Conservation (phyloP, 257 asterid genomes). For the Perilla frutescens region DNA sequence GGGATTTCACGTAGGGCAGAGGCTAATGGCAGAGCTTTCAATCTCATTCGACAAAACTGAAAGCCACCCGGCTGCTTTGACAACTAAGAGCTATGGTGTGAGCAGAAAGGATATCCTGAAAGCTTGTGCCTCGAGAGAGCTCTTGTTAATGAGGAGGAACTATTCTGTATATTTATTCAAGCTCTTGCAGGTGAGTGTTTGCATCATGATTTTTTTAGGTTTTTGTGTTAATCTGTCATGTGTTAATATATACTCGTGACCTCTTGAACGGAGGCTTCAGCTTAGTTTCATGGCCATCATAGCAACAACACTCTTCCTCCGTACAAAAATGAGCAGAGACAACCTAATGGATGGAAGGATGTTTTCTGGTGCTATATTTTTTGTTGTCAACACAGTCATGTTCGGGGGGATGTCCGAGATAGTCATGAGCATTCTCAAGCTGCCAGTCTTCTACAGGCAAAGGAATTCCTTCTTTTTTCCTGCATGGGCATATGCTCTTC, state of each 20-base stretch:
- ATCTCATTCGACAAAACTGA: conserved; percentile 45
- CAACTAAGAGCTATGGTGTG: conserved; percentile 46
- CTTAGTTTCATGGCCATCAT: conserved; percentile 36
- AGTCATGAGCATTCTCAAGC: conserved; percentile 36
- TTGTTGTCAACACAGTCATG: conserved; percentile 9
- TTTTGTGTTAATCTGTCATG: background rate
- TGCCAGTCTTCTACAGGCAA: conserved; percentile 58
- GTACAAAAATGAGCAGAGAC: conserved; percentile 46
- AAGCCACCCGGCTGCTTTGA: conserved; percentile 56
- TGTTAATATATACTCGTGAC: background rate
- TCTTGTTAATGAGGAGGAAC: conserved; percentile 54
- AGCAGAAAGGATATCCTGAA: conserved; percentile 47
- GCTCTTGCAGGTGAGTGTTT: conserved; percentile 38
- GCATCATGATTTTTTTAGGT: background rate
- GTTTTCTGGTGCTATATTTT: conserved; percentile 44
- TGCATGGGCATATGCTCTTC: conserved; percentile 55
- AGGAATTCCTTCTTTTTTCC: conserved; percentile 50
- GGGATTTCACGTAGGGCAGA: conserved; percentile 40
- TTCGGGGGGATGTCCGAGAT: conserved; percentile 50
- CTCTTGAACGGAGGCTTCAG: conserved; percentile 16
- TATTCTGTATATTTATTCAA: conserved; percentile 39
- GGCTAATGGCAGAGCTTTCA: conserved; percentile 36
- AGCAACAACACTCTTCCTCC: conserved; percentile 45
- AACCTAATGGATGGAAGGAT: conserved; percentile 36
- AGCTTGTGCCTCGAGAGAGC: conserved; percentile 49